Percentiles rank a stretch among this genome's conserved stretches.
These are phyloP conservation scores for Colletotrichum noveboracense DNA, from an alignment of 2,329 filamentous ascomycete species.

Conservation along the genomic window DNA sequence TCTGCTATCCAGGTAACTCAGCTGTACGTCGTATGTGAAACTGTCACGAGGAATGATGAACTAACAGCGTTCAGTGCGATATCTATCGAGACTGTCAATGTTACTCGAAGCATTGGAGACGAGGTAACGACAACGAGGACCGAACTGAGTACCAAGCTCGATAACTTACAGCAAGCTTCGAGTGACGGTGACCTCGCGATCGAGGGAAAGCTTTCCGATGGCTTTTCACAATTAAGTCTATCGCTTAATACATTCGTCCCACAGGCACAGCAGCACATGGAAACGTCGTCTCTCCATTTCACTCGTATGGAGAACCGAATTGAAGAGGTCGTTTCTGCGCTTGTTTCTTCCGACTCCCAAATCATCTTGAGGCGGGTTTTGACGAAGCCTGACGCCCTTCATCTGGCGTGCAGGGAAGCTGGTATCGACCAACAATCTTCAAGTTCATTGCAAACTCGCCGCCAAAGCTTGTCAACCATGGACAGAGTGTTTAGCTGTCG, in stretches of 20 bases:
- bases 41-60: fast-evolving
- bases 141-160: not conserved
- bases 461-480: fast-evolving
- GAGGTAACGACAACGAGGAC: not conserved
- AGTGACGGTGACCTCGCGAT: fast-evolving
- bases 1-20: not conserved
- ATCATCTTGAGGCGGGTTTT: too few species aligned
- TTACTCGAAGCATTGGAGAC: not conserved
- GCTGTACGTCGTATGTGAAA: not conserved
- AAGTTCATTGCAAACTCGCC: fast-evolving
- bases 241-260: fast-evolving
- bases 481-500: not conserved
- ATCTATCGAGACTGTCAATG: not conserved
- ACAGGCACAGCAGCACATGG: too few species aligned
- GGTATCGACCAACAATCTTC: fast-evolving
- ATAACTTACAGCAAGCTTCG: not conserved
- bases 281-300: fast-evolving
- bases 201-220: not conserved
- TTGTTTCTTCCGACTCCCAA: fast-evolving
- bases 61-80: not conserved
- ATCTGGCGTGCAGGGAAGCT: too few species aligned
- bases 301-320: too few species aligned
- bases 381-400: too few species aligned
- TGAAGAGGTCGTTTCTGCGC: too few species aligned
- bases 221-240: fast-evolving